phyloP scores from a whole-genome alignment of 2,329 filamentous ascomycete genomes.

The Chaetomium olivaceum region DNA sequence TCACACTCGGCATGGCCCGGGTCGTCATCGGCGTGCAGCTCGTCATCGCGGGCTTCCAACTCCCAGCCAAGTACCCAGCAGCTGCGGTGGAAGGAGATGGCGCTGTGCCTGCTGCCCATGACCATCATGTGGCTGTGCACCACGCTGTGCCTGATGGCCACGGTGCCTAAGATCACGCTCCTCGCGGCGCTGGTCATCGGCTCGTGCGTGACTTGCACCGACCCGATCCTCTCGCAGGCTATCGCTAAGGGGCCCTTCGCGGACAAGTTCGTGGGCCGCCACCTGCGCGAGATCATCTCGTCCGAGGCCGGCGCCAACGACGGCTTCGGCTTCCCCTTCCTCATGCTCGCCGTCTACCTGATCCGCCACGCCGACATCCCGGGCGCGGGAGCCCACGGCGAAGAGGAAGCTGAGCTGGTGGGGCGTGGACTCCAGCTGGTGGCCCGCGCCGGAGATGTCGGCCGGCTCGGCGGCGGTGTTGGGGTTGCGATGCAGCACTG shows the following conservation, averaged over 20 bases:
- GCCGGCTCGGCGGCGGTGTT: constrained; percentile 53
- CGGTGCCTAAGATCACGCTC: constrained; percentile 55
- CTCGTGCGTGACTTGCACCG: constrained; percentile 62
- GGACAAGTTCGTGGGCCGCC: constrained; percentile 60
- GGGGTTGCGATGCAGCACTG: constrained; percentile 56
- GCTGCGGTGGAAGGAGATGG: constrained; percentile 53
- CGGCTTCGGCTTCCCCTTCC: constrained; percentile 62
- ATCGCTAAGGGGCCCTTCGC: constrained; percentile 64
- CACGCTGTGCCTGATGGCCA: constrained; percentile 55
- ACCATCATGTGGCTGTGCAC: constrained; percentile 63
- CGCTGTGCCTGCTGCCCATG: constrained; percentile 60
- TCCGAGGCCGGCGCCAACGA: constrained; percentile 63
- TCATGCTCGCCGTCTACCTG: constrained; percentile 59
- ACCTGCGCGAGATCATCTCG: constrained; percentile 61
- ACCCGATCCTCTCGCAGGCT: constrained; percentile 62
- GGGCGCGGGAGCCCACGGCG: constrained; percentile 13
- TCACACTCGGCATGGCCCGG: constrained; percentile 53
- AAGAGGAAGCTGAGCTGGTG: neutral
- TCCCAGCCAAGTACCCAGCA: constrained; percentile 57
- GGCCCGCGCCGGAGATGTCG: constrained; percentile 41
- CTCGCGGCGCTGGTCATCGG: constrained; percentile 58
- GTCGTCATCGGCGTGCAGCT: constrained; percentile 64
- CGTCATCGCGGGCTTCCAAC: constrained; percentile 63
- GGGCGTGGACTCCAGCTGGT: neutral
- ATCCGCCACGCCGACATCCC: constrained; percentile 53